These are phyloP conservation scores for Ettlia oleoabundans DNA, from an alignment of 139 green algal species.

Conservation along the genomic window DNA sequence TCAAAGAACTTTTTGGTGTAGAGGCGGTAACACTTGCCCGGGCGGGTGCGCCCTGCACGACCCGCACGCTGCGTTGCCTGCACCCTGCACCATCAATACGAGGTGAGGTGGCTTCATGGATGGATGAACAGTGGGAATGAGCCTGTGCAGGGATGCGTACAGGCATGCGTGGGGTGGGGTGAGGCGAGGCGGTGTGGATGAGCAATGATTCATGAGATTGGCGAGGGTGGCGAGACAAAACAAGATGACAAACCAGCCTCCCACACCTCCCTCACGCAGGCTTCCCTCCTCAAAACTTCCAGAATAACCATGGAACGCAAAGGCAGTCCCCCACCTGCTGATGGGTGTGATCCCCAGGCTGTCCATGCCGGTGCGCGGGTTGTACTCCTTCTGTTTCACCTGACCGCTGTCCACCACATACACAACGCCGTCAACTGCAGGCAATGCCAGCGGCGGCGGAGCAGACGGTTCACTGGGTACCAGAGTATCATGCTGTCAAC, in stretches of 20 bases:
- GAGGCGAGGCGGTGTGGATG: neutral
- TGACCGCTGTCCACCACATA: constrained; percentile 91
- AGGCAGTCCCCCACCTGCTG: no score
- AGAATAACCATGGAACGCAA: no score
- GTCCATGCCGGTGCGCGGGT: constrained; percentile 87
- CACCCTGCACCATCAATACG: constrained; percentile 41
- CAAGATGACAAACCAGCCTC: neutral
- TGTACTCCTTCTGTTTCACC: constrained; percentile 95
- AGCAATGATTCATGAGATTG: neutral
- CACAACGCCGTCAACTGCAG: constrained; percentile 78
- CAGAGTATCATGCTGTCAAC: no score
- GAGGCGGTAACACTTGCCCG: constrained; percentile 93
- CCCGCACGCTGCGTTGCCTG: constrained; percentile 92
- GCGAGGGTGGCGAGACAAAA: no score
- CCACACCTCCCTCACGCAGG: no score
- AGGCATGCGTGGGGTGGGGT: neutral
- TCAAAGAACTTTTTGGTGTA: constrained; percentile 90
- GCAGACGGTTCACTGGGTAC: neutral
- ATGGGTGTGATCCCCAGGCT: constrained; percentile 85
- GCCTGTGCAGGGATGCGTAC: no score
- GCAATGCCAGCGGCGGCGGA: neutral
- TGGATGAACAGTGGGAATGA: no score
- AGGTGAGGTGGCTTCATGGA: neutral
- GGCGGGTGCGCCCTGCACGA: constrained; percentile 83
- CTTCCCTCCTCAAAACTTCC: no score